phyloP scores from a whole-genome alignment of 257 asterid species.

The Cruciata laevipes region DNA sequence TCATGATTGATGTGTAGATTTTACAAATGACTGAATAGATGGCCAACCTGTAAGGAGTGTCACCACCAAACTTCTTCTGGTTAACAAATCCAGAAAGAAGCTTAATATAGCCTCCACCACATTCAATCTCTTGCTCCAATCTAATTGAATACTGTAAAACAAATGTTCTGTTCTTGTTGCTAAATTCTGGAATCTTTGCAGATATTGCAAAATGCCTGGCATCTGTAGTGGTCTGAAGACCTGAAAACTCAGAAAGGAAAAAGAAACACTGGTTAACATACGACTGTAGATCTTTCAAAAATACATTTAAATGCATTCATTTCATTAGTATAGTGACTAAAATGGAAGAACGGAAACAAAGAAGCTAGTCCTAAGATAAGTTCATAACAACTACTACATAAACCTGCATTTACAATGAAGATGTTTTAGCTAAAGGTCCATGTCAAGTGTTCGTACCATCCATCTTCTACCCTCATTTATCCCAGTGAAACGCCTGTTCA shows the following conservation, averaged over 20 bases:
- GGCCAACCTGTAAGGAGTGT: conserved; percentile 87
- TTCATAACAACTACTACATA: no score
- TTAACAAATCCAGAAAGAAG: conserved; percentile 87
- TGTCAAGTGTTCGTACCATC: not conserved
- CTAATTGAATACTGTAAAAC: conserved; percentile 85
- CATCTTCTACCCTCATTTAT: not conserved
- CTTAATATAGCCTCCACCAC: conserved; percentile 96
- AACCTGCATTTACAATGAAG: not conserved
- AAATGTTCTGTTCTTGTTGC: conserved; percentile 83
- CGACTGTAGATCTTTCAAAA: not conserved
- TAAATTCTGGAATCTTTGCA: conserved; percentile 88
- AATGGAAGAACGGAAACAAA: no score
- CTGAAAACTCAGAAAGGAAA: conserved; percentile 32
- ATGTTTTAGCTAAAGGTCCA: not conserved
- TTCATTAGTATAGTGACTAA: no score
- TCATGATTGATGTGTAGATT: not conserved
- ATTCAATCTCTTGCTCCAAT: conserved; percentile 93
- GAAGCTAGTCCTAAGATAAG: not conserved
- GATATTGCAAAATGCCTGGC: conserved; percentile 87
- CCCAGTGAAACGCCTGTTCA: not conserved
- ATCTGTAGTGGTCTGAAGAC: conserved; percentile 81
- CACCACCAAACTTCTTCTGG: conserved; percentile 97
- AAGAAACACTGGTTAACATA: not conserved
- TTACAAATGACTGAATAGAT: not conserved
- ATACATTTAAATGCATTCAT: not conserved